Evolutionary conservation across 2,329 filamentous ascomycete genomes (phyloP), one percentile per base, ranked within the genome.

Genomic region (Phoma sp.): DNA sequence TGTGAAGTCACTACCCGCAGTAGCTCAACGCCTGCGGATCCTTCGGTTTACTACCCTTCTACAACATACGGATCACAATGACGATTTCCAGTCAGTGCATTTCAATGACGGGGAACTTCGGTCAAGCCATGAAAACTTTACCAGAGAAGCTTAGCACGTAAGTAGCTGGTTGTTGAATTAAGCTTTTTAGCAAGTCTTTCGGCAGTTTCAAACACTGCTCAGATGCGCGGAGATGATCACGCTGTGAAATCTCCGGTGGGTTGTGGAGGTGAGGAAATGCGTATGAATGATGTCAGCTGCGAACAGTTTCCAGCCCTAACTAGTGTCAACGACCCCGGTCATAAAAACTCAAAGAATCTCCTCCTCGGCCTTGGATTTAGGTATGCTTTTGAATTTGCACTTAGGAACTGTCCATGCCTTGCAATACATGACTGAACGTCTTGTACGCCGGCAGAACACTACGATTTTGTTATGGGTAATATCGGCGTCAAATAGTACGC

Each of bases 1-100:
- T 4, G 38, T 49, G 47, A 37, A 49, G 32, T 49, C 47, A 50
- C 40, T 43, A 50, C 14, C 32, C 25, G 25, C 6, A 9, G 25
- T 37, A 49, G 30, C 11, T 24, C 42, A 29, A 27, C 14, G 11
- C 30, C 32, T 24, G 14, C 47, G 23, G 47, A 32, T 38, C 25
- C 9, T 38, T 22, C 11, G 47, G 39, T 18, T 14, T 24, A 2
- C 14, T 38, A 14, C 24, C 32, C 32, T 30, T 11, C 6, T 22
- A 14, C 27, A 37, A 24, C 11, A 32, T 37, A 24, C 39, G 24
- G 30, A 37, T 49, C 47, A 49, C 47, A 37, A 30, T 43, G 30
- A 49, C 38, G 30, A n/a, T 43, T 25, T 37, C 9, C 25, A 37
- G 32, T 49, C 24, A 37, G 47, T 42, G 32, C 47, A 50, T 7